Evolutionary conservation across 192 early-diverging fungal species (phyloP), one percentile per base, ranked within the genome.

Genomic region (Backusella sp.): DNA sequence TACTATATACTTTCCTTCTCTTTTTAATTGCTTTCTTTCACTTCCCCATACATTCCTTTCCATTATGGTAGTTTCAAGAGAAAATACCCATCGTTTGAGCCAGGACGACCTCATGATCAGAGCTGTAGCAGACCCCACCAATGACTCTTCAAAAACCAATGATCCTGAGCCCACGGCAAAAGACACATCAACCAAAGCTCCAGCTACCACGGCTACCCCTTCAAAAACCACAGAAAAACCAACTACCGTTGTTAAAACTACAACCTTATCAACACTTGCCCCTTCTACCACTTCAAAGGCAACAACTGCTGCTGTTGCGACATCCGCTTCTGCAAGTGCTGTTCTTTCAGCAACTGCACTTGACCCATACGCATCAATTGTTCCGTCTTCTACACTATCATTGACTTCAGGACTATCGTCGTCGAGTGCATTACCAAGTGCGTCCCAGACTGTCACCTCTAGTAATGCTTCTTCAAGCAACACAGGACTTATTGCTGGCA

Each of bases 401-500:
- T 41, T 39, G 7, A 37, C 52, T 35, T 32, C 32, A 15, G 37
- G 35, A 12, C 19, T 23, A 19, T 36, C 34, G 2, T 19, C 68
- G 11, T 69, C 68, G 12, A 69, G 35, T 23, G 21, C 68, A 39
- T 69, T 69, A 14, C 56, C 56, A 62, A 69, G 34, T 52, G 28
- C 74, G 36, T 36, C 42, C 30, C 42, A 26, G 8, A 41, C 35
- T 6, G 12, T 49, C 19, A 35, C 30, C 19, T 28, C 68, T n/a
- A 15, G 65, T 17, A 46, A 28, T 11, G 5, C 17, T 11, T 36
- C 32, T 46, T 30, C 39, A 49, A 21, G 15, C 32, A 76, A 68
- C 26, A 42, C 59, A 28, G 70, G 70, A 32, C 28, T 71, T 8
- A 71, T 71, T 28, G 70, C 70, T n/a, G 70, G 70, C 30, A 71